Conservation (phyloP, 1,284 basidiomycete genomes). For the Tylopilus orsonianus region DNA sequence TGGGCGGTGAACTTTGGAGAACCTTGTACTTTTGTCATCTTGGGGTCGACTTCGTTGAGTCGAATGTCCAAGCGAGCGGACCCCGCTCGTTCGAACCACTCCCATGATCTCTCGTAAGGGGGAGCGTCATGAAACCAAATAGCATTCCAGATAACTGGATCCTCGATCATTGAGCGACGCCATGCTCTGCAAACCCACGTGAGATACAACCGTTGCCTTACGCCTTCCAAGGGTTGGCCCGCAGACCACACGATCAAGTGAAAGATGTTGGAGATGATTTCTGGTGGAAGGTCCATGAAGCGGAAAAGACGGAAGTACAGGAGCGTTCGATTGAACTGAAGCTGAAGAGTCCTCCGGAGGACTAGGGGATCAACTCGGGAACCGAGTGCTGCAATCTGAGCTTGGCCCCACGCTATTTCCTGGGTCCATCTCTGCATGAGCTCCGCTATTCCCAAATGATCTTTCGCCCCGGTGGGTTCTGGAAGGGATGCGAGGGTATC, state of each 20-base stretch:
- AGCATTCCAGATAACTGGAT: conserved; percentile 59
- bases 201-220: conserved; percentile 44
- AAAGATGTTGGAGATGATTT: conserved; percentile 64
- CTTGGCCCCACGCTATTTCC: conserved; percentile 20
- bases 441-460: conserved; percentile 5
- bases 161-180: conserved; percentile 46
- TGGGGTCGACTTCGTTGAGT: conserved; percentile 43
- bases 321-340: conserved; percentile 25
- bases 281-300: conserved; percentile 58
- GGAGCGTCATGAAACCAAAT: conserved; percentile 55
- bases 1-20: conserved; percentile 38
- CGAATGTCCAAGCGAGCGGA: conserved; percentile 53
- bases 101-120: conserved; percentile 48
- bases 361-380: conserved; percentile 13
- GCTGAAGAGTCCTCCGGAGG: conserved; percentile 18
- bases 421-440: conserved; percentile 14
- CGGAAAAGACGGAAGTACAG: conserved; percentile 51
- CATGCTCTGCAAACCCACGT: conserved; percentile 60
- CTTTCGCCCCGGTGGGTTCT: conserved; percentile 13
- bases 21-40: conserved; percentile 17
- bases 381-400: conserved; percentile 21
- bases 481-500: conserved; percentile 17
- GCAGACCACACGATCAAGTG: conserved; percentile 52
- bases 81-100: conserved; percentile 55
- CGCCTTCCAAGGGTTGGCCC: conserved; percentile 34